These are phyloP conservation scores for Fusarium zealandicum DNA, from an alignment of 2,329 filamentous ascomycete genomes.

Conservation along the genomic window DNA sequence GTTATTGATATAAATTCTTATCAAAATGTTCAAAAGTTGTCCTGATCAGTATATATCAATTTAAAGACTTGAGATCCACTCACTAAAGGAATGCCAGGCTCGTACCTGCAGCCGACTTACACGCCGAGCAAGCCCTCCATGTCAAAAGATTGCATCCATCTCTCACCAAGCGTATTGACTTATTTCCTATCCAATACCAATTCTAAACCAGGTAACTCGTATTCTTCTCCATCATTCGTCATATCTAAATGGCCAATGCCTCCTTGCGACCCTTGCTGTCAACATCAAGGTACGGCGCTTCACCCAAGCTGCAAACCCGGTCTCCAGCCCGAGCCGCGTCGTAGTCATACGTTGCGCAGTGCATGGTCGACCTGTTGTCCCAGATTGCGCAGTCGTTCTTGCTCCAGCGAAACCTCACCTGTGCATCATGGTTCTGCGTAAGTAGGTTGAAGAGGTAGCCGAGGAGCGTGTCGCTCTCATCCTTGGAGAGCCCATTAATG, in stretches of 20 bases:
- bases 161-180: too few relatives aligned
- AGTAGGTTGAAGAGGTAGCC: conserved; percentile 57
- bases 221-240: too few relatives aligned
- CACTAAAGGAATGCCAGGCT: too few relatives aligned
- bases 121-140: too few relatives aligned
- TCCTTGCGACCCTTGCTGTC: conserved; percentile 50
- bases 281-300: conserved; percentile 53
- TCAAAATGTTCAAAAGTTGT: too few relatives aligned
- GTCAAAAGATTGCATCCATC: too few relatives aligned
- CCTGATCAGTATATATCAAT: too few relatives aligned
- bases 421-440: conserved; percentile 63
- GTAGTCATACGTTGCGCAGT: conserved; percentile 69
- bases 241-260: conserved; percentile 39
- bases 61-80: too few relatives aligned
- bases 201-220: too few relatives aligned
- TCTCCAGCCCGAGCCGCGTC: conserved; percentile 52
- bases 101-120: too few relatives aligned
- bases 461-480: conserved; percentile 61
- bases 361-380: conserved; percentile 65
- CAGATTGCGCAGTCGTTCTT: conserved; percentile 67
- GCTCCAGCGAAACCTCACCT: conserved; percentile 62
- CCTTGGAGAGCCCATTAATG: conserved; percentile 62
- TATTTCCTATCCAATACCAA: too few relatives aligned
- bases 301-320: conserved; percentile 52
- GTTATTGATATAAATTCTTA: too few relatives aligned